These are phyloP conservation scores for Monosporozyma servazzii DNA, from an alignment of 805 yeast species.

Conservation along the genomic window DNA sequence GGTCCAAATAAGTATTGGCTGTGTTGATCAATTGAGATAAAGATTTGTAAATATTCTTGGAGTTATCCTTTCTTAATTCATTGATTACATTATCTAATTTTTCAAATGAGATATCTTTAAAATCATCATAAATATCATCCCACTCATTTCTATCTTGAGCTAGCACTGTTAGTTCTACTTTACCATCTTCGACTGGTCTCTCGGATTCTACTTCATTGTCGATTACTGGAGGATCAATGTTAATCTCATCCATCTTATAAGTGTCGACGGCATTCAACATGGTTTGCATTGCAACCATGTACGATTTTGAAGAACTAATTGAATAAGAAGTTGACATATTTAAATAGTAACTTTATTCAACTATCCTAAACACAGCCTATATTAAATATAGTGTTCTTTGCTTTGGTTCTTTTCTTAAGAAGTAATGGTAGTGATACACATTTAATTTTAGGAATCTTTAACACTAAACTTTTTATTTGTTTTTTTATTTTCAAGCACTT, in stretches of 20 bases:
- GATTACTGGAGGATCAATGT: constrained; percentile 6
- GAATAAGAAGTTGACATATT: constrained; percentile 42
- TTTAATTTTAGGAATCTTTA: not conserved
- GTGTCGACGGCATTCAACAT: constrained; percentile 44
- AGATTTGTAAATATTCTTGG: constrained; percentile 12
- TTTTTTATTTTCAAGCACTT: not conserved
- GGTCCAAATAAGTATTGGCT: constrained; percentile 24
- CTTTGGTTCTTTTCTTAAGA: not conserved
- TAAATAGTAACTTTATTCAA: not conserved
- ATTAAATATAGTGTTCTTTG: not conserved
- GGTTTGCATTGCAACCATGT: constrained; percentile 68
- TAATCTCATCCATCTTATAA: constrained; percentile 18
- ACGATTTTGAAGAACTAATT: constrained; percentile 61
- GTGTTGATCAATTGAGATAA: constrained; percentile 11
- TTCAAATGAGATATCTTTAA: constrained; percentile 25
- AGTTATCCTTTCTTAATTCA: constrained; percentile 8
- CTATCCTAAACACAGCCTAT: not conserved
- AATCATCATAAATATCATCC: constrained; percentile 30
- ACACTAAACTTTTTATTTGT: not conserved
- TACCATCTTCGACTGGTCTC: constrained; percentile 28
- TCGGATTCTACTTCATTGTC: constrained; percentile 27
- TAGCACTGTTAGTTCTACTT: constrained; percentile 17
- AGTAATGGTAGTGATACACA: not conserved
- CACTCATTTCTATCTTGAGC: constrained; percentile 34
- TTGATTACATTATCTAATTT: constrained; percentile 15